These are phyloP conservation scores for Thermochaetoides thermophila DNA, from an alignment of 495 filamentous ascomycete species.

Conservation along the genomic window DNA sequence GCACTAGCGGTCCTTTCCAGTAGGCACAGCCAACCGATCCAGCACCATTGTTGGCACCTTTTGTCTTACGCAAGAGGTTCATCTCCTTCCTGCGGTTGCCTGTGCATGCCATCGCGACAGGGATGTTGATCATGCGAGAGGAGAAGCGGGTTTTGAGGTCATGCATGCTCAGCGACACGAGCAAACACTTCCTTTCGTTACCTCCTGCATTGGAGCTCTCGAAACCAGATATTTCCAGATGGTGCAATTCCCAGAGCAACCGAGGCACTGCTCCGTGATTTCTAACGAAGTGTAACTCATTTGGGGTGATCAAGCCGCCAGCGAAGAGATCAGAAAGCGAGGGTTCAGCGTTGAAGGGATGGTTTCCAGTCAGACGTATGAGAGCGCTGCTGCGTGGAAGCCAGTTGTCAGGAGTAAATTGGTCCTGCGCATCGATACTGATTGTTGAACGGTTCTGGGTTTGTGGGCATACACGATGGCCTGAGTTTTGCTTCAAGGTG, in stretches of 20 bases:
- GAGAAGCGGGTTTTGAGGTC: slow-evolving; percentile 4
- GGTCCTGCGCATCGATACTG: slow-evolving; percentile 11
- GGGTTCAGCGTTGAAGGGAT: slow-evolving; percentile 9
- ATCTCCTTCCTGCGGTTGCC: slow-evolving; percentile 11
- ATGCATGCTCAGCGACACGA: slow-evolving; percentile 7
- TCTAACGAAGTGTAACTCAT: slow-evolving; percentile 7
- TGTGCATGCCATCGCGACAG: slow-evolving; percentile 7
- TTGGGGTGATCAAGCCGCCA: slow-evolving; percentile 8
- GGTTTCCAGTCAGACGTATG: slow-evolving; percentile 6
- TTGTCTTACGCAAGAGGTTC: slow-evolving; percentile 8
- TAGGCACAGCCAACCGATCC: slow-evolving; percentile 6
- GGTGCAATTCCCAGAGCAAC: slow-evolving; percentile 10
- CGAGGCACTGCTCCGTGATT: slow-evolving; percentile 10
- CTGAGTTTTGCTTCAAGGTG: slow-evolving; percentile 5
- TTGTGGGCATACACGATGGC: slow-evolving; percentile 4
- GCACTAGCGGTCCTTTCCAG: slow-evolving; percentile 7
- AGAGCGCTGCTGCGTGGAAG: slow-evolving; percentile 5
- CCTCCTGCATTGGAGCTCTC: too few species aligned
- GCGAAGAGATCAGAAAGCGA: slow-evolving; percentile 1
- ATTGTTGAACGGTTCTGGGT: slow-evolving; percentile 9
- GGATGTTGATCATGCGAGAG: slow-evolving; percentile 10
- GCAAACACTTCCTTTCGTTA: too few species aligned
- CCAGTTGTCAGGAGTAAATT: slow-evolving; percentile 12
- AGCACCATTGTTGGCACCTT: slow-evolving; percentile 9
- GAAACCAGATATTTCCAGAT: slow-evolving; percentile 4